These are phyloP conservation scores for Eucalyptus polyanthemos DNA, from an alignment of 345 rosid genomes.

Conservation along the genomic window DNA sequence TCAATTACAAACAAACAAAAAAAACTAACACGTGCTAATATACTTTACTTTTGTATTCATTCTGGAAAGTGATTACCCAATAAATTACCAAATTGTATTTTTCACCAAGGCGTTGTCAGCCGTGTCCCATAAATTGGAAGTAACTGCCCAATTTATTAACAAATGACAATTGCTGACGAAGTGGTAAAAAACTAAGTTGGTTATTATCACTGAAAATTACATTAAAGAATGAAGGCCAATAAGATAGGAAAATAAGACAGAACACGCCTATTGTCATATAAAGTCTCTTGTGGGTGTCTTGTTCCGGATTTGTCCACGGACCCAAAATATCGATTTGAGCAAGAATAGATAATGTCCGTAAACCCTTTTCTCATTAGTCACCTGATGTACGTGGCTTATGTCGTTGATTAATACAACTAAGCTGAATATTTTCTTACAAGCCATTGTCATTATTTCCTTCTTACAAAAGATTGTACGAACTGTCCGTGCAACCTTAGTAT, in stretches of 20 bases:
- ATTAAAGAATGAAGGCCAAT: not conserved
- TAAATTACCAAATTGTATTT: not conserved
- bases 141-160: not conserved
- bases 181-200: not conserved
- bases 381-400: no score
- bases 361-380: not conserved
- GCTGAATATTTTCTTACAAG: accelerated
- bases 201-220: not conserved
- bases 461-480: no score
- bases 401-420: not conserved
- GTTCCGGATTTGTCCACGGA: not conserved
- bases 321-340: not conserved
- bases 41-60: no score
- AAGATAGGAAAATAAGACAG: not conserved
- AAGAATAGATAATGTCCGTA: no score
- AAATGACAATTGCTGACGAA: not conserved
- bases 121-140: not conserved
- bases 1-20: no score
- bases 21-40: no score
- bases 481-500: accelerated
- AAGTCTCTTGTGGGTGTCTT: not conserved
- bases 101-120: not conserved
- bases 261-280: not conserved
- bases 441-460: not conserved
- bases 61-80: no score